phyloP scores from a whole-genome alignment of 2,329 filamentous ascomycete species.

The Neofusicoccum kwambonambiense region DNA sequence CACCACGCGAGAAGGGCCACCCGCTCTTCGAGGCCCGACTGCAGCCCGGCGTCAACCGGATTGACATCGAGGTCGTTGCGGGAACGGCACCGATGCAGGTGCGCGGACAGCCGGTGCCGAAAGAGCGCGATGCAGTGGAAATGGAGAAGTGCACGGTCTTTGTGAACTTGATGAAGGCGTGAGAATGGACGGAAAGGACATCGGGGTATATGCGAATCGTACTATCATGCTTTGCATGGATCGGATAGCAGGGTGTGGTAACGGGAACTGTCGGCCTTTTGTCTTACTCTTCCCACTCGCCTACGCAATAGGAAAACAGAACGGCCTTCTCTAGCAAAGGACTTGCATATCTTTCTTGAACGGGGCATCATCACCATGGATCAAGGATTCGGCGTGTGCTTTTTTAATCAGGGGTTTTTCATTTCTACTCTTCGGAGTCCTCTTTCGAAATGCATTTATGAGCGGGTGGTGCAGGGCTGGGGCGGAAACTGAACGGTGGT shows the following conservation, averaged over 20 bases:
- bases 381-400: neutral
- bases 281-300: too few relatives aligned
- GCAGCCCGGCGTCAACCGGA: constrained; percentile 69
- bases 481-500: neutral
- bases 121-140: constrained; percentile 58
- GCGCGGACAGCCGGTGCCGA: constrained; percentile 23
- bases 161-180: constrained; percentile 60
- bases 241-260: too few relatives aligned
- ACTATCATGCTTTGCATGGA: too few relatives aligned
- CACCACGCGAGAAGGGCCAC: constrained; percentile 50
- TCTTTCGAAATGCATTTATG: neutral
- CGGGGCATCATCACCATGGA: too few relatives aligned
- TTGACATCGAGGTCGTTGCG: constrained; percentile 76
- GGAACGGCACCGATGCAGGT: constrained; percentile 55
- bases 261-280: too few relatives aligned
- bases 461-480: neutral
- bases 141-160: constrained; percentile 77
- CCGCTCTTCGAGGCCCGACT: constrained; percentile 76
- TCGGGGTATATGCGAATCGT: too few relatives aligned
- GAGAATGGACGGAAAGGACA: neutral
- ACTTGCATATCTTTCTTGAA: neutral
- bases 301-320: neutral
- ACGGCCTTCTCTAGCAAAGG: neutral
- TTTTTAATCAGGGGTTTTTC: neutral
- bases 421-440: neutral